Conservation (phyloP, 1,139 yeast species). For the Candida sojae region DNA sequence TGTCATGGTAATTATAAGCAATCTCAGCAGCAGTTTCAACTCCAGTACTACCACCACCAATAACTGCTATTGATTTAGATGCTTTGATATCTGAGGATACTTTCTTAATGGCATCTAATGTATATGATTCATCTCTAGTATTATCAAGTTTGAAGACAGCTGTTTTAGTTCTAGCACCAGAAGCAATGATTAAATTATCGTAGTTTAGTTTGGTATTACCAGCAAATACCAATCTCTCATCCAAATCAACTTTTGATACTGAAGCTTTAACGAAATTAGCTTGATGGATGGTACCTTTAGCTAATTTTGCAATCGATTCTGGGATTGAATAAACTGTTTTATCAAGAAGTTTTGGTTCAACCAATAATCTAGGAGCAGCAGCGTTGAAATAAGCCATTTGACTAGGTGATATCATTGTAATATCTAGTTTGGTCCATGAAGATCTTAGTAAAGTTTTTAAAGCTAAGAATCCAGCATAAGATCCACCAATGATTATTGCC, state of each 20-base stretch:
- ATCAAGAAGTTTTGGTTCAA: conserved; percentile 23
- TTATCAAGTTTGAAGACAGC: conserved; percentile 29
- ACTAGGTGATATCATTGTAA: conserved; percentile 21
- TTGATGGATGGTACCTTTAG: conserved; percentile 15
- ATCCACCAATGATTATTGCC: conserved; percentile 37
- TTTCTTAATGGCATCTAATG: conserved; percentile 17
- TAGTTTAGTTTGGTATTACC: conserved; percentile 18
- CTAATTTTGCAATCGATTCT: conserved; percentile 16
- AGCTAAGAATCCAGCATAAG: conserved; percentile 32
- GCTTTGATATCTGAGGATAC: conserved; percentile 17
- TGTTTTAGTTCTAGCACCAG: conserved; percentile 27
- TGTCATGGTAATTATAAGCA: conserved; percentile 20
- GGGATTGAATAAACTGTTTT: conserved; percentile 21
- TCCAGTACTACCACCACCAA: conserved; percentile 47
- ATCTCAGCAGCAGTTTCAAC: conserved; percentile 41
- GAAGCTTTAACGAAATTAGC: conserved; percentile 20
- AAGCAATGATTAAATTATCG: conserved; percentile 35
- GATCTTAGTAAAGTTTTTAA: conserved; percentile 20
- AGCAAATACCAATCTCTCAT: conserved; percentile 10
- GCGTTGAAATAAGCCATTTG: conserved; percentile 21
- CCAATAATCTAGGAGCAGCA: conserved; percentile 33
- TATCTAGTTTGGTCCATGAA: conserved; percentile 13
- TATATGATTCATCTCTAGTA: conserved; percentile 14
- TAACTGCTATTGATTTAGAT: conserved; percentile 29
- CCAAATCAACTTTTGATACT: conserved; percentile 26